Base-by-base conservation (phyloP, 164 flowering plant genomes). In the Berberis thunbergii region DNA sequence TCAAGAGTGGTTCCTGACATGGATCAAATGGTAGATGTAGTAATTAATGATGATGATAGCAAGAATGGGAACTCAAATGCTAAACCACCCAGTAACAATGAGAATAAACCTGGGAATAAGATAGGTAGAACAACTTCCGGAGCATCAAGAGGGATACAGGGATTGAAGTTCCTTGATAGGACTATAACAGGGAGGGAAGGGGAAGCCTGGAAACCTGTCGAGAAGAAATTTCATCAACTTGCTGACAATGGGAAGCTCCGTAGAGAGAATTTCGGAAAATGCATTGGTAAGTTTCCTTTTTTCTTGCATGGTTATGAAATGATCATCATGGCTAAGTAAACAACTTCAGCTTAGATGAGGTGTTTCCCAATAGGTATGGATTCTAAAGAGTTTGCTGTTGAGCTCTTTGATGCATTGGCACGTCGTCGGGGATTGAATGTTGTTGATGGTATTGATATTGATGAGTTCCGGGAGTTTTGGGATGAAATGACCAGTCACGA, bases 121-220 rank as follows among this genome's bases (percentile, higher is more conserved):
- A 56, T 56, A 9, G 43, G 59, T 7, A 74, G 88, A 64, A 65
- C 69, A 44, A 61, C 26, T 3, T 81, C 92, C 1, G 57, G 76
- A 7, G 93, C 87, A 0, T 62, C 77, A 0, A 77, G 74, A 58
- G 89, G 96, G 52, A 71, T 89, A 38, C 73, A 68, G 66, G 81
- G 91, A 71, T 75, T 94, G 12, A 76, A 91, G 54, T 94, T 94
- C 60, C 86, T 94, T 10, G 87, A 87, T 64, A 72, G 87, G 67
- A 76, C 81, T 1, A 65, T 57, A 2, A 77, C 88, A 0, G 93
- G 93, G 54, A 89, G 82, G 61, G 96, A 93, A 68, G 78, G 49
- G 1, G 94, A 88, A 41, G 84, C 84, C 0, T 94, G 99, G 99
- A 76, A 64, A 59, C 71, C 81, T 0, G 76, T 87, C 9, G 91